Evolutionary conservation across 371 early-diverging fungal species (phyloP).

Genomic region (Mortierella sp.): DNA sequence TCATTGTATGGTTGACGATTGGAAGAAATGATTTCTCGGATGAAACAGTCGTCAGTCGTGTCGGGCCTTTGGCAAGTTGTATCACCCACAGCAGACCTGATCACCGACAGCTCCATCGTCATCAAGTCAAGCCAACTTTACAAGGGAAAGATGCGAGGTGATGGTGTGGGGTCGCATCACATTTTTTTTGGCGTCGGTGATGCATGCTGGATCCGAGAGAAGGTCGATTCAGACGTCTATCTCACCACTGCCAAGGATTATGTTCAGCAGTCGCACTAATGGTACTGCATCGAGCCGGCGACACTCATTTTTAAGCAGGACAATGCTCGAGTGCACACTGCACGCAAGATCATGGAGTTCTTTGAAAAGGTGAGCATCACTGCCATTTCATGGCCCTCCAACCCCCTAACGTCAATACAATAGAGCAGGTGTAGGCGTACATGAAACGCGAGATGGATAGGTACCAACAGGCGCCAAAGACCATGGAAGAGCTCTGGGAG

Average conservation of each 20-base stretch:
- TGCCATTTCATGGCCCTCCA: neutral
- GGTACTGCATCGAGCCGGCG: slow-evolving; percentile 10
- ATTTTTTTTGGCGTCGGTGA: slow-evolving; percentile 23
- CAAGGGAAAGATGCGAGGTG: too few relatives aligned
- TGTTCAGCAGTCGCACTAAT: slow-evolving; percentile 6
- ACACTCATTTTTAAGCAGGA: slow-evolving; percentile 49
- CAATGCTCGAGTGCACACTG: slow-evolving; percentile 48
- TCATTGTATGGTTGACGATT: too few relatives aligned
- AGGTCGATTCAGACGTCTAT: slow-evolving; percentile 38
- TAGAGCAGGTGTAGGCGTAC: slow-evolving; percentile 32
- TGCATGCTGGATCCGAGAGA: slow-evolving; percentile 22
- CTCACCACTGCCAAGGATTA: slow-evolving; percentile 27
- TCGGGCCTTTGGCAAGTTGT: too few relatives aligned
- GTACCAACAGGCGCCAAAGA: neutral
- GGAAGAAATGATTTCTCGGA: too few relatives aligned
- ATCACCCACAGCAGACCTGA: too few relatives aligned
- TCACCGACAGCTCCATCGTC: too few relatives aligned
- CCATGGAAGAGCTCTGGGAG: neutral
- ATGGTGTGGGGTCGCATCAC: slow-evolving; percentile 28
- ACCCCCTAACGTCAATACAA: slow-evolving; percentile 10
- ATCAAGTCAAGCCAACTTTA: too few relatives aligned
- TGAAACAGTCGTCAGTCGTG: too few relatives aligned
- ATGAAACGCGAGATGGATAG: neutral
- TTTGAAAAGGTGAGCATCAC: slow-evolving; percentile 15
- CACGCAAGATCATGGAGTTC: slow-evolving; percentile 4